Evolutionary conservation across 768 basidiomycete genomes (phyloP).

Genomic region (Boletellus emodensis): DNA sequence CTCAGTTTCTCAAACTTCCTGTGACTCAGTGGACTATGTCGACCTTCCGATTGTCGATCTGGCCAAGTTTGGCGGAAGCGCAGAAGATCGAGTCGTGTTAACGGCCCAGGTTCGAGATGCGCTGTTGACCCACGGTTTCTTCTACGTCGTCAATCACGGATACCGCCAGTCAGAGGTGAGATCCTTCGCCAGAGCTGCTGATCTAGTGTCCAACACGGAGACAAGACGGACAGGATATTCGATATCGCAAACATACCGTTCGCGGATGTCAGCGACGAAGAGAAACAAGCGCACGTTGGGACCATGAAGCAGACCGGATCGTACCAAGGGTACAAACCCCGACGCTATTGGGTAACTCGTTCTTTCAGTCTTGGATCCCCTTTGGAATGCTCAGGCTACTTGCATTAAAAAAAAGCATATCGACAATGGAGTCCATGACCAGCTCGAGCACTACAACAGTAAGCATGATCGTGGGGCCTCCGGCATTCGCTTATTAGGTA

Average conservation of each 20-base stretch:
- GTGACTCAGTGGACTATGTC: slow-evolving; percentile 42
- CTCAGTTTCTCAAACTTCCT: neutral
- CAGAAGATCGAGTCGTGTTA: slow-evolving; percentile 36
- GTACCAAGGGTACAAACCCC: slow-evolving; percentile 51
- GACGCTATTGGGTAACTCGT: slow-evolving; percentile 43
- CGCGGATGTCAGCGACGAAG: slow-evolving; percentile 36
- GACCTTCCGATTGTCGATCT: slow-evolving; percentile 54
- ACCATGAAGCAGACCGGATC: slow-evolving; percentile 42
- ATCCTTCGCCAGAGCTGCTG: neutral
- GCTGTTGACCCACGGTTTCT: slow-evolving; percentile 42
- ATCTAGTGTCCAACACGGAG: slow-evolving; percentile 28
- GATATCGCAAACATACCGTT: slow-evolving; percentile 49
- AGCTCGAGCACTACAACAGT: slow-evolving; percentile 65
- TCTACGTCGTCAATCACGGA: slow-evolving; percentile 38
- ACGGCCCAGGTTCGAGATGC: slow-evolving; percentile 43
- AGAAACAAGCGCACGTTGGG: slow-evolving; percentile 40
- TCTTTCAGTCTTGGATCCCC: neutral
- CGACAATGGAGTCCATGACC: slow-evolving; percentile 58
- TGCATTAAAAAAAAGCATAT: slow-evolving; percentile 52
- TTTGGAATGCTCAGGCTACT: neutral
- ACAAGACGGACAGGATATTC: slow-evolving; percentile 44
- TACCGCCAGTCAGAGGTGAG: slow-evolving; percentile 37
- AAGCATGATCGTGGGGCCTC: slow-evolving; percentile 10
- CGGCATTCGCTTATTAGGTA: neutral
- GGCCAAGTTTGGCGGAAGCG: slow-evolving; percentile 32